Base-by-base conservation (phyloP, 495 filamentous ascomycete species). In the Aspergillus diversus region DNA sequence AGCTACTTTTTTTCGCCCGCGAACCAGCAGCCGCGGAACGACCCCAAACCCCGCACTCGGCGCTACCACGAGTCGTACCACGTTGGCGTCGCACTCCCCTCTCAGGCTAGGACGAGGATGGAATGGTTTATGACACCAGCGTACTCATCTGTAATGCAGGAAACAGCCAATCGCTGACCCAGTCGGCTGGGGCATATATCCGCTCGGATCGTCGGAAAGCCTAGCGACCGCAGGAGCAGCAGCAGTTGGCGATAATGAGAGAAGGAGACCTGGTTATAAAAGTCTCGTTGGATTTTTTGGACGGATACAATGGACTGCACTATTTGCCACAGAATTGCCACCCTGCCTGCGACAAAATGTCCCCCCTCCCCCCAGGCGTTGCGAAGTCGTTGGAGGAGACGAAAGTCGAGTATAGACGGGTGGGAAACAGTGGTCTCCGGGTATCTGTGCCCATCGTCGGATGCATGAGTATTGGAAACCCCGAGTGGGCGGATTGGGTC, bases 401-500 rank as follows among this genome's bases (percentile, higher is more conserved):
- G 13, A 39, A 39, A 13, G 37, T 13, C 37, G 37, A 39, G 8
- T 39, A 39, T 39, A 13, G n/a, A 31, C 31, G 49, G n/a, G n/a
- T 52, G 8, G 49, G 49, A 52, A 31, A 52, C 17, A 21, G n/a
- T 31, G 49, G 49, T 21, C 49, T 52, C 49, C 49, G 49, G 1
- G 49, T 52, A 6, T 52, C 49, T 0, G 49, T 52, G 4, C 49
- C 49, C 49, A 52, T 52, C 31, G 49, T 52, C 17, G 49, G 49
- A 52, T 52, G 49, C 21, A 52, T 52, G 49, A 52, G 49, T 21
- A 52, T 52, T 21, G 49, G 49, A 52, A 52, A 31, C 17, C 49
- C 49, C 6, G 49, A 52, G 12, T 52, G 49, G 49, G 49, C 49
- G 4, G 49, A 52, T 4, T 52, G 49, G 49, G 49, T 52, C 1